Conservation (phyloP, 768 basidiomycete genomes). For the Macrolepiota dolichaula region DNA sequence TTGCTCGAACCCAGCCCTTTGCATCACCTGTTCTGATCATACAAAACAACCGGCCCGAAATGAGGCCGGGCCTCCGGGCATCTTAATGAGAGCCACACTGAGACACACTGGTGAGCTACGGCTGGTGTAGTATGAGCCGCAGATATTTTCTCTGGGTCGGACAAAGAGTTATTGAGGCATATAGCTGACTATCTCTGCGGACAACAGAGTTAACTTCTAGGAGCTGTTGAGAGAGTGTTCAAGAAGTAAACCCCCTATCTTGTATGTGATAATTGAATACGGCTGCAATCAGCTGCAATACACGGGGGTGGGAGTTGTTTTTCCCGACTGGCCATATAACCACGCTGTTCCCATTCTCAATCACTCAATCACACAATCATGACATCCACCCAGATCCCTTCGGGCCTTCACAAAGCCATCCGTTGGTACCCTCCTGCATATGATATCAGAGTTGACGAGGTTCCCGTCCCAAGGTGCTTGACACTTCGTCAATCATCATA, state of each 20-base stretch:
- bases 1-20: background rate
- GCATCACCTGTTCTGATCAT: conserved; percentile 8
- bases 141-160: no score
- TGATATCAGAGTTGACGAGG: conserved; percentile 65
- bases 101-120: no score
- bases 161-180: background rate
- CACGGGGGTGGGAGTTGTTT: background rate
- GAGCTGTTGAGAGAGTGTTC: no score
- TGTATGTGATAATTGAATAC: background rate
- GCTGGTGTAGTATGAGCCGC: no score
- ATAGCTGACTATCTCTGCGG: background rate
- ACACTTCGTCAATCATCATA: background rate
- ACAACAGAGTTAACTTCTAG: no score
- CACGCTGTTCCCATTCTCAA: background rate
- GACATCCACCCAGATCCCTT: conserved; percentile 11
- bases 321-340: background rate
- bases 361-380: background rate
- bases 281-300: conserved; percentile 8
- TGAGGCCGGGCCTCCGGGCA: no score
- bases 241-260: no score
- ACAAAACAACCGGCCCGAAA: background rate
- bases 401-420: conserved; percentile 38
- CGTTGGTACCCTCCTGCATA: conserved; percentile 67
- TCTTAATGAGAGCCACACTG: no score
- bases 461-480: conserved; percentile 49